Conservation (phyloP, 441 rosid genomes). For the Jatropha multifida region DNA sequence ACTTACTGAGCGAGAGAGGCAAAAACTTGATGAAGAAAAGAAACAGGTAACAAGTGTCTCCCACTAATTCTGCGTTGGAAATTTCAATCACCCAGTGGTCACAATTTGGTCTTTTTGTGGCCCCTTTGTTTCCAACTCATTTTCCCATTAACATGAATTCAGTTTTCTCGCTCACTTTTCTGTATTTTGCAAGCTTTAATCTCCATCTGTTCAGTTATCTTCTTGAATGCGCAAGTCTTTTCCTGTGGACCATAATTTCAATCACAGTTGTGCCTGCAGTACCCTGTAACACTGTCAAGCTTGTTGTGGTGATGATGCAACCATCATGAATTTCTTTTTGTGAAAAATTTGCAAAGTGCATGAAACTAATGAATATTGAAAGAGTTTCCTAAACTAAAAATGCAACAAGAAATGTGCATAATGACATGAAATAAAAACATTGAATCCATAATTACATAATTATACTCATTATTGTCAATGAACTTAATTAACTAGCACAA, state of each 20-base stretch:
- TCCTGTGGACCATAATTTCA: background rate
- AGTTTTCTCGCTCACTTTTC: background rate
- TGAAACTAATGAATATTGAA: background rate
- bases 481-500: background rate
- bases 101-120: background rate
- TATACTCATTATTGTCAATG: background rate
- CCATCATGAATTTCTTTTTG: background rate
- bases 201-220: background rate
- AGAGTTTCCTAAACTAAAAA: background rate
- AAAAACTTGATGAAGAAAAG: slow-evolving; percentile 81
- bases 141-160: background rate
- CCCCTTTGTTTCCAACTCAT: background rate
- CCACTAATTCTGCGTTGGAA: slow-evolving; percentile 3
- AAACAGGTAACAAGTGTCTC: slow-evolving; percentile 45
- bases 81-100: background rate
- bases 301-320: no score
- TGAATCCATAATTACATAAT: background rate
- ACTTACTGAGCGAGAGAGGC: slow-evolving; percentile 77
- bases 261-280: background rate
- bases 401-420: background rate
- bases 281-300: background rate
- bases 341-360: background rate
- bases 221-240: background rate
- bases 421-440: background rate
- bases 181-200: background rate